Evolutionary conservation across 139 green algal genomes (phyloP).

Genomic region (Klebsormidium nitens): DNA sequence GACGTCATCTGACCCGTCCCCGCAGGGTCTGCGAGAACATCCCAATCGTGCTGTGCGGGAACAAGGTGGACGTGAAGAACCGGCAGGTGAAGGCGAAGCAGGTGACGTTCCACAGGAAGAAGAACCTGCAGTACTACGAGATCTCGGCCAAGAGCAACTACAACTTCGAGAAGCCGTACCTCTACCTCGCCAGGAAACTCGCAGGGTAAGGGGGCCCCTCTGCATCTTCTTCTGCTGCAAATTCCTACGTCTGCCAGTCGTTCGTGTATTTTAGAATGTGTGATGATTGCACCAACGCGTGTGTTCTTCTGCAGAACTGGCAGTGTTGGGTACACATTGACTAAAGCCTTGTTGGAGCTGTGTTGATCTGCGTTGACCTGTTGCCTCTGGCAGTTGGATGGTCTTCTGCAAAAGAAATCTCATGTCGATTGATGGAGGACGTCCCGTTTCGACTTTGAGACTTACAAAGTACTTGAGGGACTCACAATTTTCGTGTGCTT

Average conservation of each 20-base stretch:
- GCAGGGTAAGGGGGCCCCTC: slow-evolving; percentile 50
- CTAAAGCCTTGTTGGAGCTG: too few species aligned
- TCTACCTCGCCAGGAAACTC: slow-evolving; percentile 98
- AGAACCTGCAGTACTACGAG: slow-evolving; percentile 99
- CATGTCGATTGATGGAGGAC: too few species aligned
- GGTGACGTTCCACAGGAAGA: slow-evolving; percentile 84
- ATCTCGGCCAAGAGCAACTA: slow-evolving; percentile 99
- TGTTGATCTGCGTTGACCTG: too few species aligned
- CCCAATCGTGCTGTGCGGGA: slow-evolving; percentile 98
- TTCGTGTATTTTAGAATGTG: neutral
- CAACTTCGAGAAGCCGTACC: slow-evolving; percentile 99
- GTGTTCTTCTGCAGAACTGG: too few species aligned
- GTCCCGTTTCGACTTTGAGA: too few species aligned
- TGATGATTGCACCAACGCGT: too few species aligned
- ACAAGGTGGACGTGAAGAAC: slow-evolving; percentile 99
- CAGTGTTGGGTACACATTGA: too few species aligned
- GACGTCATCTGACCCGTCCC: too few species aligned
- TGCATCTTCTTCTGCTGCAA: neutral
- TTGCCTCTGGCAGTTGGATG: too few species aligned
- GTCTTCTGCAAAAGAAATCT: too few species aligned
- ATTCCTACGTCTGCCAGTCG: neutral
- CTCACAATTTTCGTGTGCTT: too few species aligned
- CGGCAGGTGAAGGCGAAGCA: slow-evolving; percentile 99
- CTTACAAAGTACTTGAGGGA: too few species aligned
- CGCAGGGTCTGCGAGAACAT: slow-evolving; percentile 98